A percentile compares a stretch with the other conserved stretches of the same genome.
These are phyloP conservation scores for Emericellopsis terricola DNA, from an alignment of 495 filamentous ascomycete species.

Conservation along the genomic window DNA sequence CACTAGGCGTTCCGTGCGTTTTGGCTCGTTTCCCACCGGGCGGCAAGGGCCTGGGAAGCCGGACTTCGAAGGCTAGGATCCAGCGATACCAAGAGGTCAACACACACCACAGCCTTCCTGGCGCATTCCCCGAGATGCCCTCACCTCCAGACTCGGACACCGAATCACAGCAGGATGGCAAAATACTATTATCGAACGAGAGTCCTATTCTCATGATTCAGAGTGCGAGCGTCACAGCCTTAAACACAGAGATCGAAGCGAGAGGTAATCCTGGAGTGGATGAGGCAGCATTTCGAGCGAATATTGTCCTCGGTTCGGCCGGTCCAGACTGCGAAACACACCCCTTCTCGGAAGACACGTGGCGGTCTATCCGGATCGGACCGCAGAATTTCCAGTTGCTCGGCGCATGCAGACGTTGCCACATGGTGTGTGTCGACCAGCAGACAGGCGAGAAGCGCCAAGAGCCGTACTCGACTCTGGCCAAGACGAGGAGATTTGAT, in stretches of 20 bases:
- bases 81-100: conserved; percentile 29
- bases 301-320: conserved; percentile 48
- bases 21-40: conserved; percentile 63
- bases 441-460: conserved; percentile 55
- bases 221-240: conserved; percentile 52
- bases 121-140: conserved; percentile 33
- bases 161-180: conserved; percentile 16
- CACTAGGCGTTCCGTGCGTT: conserved; percentile 57
- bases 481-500: conserved; percentile 64
- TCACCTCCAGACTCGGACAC: conserved; percentile 30
- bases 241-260: conserved; percentile 52
- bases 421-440: conserved; percentile 92
- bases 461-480: conserved; percentile 77
- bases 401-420: conserved; percentile 71
- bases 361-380: conserved; percentile 33
- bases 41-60: conserved; percentile 30
- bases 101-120: conserved; percentile 21
- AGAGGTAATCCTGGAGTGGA: conserved; percentile 39
- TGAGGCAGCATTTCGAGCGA: conserved; percentile 60
- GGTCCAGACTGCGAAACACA: not conserved
- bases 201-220: conserved; percentile 78
- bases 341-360: conserved; percentile 36
- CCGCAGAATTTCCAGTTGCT: conserved; percentile 46
- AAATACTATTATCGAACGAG: conserved; percentile 77
- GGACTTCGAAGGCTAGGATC: conserved; percentile 48